phyloP scores from a whole-genome alignment of 176 grass and related monocot species.

The Phoenix roebelenii region DNA sequence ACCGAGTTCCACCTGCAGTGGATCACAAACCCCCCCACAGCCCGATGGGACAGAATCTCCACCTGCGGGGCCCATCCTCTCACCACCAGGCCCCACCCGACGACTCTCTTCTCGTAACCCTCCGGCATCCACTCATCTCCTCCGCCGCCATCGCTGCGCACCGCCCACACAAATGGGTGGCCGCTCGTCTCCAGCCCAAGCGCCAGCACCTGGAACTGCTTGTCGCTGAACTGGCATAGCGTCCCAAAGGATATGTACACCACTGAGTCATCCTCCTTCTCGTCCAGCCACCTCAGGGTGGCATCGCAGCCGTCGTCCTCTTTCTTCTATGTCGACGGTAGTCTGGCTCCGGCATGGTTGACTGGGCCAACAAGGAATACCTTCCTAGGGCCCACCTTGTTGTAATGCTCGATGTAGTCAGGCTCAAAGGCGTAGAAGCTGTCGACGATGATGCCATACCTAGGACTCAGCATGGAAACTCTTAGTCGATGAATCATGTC shows the following conservation, averaged over 20 bases:
- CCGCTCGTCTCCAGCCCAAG: constrained; percentile 17
- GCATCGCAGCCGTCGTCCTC: background rate
- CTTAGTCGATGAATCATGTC: no score
- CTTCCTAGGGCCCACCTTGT: constrained; percentile 2
- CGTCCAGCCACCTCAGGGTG: constrained; percentile 16
- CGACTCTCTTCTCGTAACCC: constrained; percentile 18
- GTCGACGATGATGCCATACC: constrained; percentile 29
- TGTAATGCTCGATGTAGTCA: constrained; percentile 6
- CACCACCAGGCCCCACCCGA: constrained; percentile 14
- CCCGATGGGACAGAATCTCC: constrained; percentile 18
- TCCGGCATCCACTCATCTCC: background rate
- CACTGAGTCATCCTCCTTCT: constrained; percentile 24
- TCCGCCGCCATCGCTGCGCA: background rate
- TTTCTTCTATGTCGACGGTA: no score
- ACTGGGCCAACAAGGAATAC: background rate
- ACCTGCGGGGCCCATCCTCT: constrained; percentile 32
- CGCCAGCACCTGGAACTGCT: constrained; percentile 6
- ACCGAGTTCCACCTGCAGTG: constrained; percentile 24
- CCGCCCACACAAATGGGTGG: constrained; percentile 26
- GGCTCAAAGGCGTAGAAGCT: constrained; percentile 32
- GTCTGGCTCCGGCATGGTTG: background rate
- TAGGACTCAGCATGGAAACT: no score
- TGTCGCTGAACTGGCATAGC: constrained; percentile 18
- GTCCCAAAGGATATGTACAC: constrained; percentile 51
- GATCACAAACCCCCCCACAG: constrained; percentile 35